Percentiles rank a stretch among this genome's conserved stretches.
Conservation (phyloP, 2,329 filamentous ascomycete genomes). For the Diaporthe destruens region DNA sequence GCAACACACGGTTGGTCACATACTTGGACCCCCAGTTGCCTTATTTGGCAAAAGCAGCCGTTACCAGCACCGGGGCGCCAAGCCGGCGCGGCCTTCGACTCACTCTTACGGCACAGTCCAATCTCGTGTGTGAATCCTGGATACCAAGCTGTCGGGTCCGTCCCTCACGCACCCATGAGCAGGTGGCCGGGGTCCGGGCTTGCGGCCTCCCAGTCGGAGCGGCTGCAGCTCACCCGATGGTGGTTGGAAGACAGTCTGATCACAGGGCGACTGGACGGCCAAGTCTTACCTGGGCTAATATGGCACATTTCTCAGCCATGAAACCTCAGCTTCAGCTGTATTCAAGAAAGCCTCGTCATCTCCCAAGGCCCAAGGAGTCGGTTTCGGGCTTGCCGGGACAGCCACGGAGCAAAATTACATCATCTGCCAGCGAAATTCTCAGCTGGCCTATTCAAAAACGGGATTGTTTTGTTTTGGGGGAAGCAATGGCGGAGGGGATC, state of each 20-base stretch:
- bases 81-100: slow-evolving; percentile 20
- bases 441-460: not conserved
- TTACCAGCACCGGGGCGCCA: slow-evolving; percentile 14
- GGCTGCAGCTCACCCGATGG: not conserved
- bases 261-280: not conserved
- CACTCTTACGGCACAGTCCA: slow-evolving; percentile 25
- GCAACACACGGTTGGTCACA: not conserved
- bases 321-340: not conserved
- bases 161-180: slow-evolving; percentile 23
- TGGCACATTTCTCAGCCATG: not conserved
- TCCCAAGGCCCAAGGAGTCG: not conserved
- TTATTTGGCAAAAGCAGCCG: slow-evolving; percentile 5
- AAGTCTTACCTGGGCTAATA: slow-evolving; percentile 2
- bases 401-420: not conserved
- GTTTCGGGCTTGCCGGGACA: slow-evolving; percentile 13
- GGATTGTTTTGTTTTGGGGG: not conserved
- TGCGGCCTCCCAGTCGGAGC: not conserved
- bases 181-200: slow-evolving; percentile 3
- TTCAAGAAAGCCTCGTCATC: not conserved
- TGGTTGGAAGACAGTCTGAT: not conserved
- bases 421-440: not conserved
- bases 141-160: slow-evolving; percentile 40
- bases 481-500: not conserved
- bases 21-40: not conserved
- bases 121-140: slow-evolving; percentile 29